Percentiles rank a stretch among this genome's conserved stretches.
phyloP scores from a whole-genome alignment of 495 filamentous ascomycete genomes.

The Echria macrotheca region DNA sequence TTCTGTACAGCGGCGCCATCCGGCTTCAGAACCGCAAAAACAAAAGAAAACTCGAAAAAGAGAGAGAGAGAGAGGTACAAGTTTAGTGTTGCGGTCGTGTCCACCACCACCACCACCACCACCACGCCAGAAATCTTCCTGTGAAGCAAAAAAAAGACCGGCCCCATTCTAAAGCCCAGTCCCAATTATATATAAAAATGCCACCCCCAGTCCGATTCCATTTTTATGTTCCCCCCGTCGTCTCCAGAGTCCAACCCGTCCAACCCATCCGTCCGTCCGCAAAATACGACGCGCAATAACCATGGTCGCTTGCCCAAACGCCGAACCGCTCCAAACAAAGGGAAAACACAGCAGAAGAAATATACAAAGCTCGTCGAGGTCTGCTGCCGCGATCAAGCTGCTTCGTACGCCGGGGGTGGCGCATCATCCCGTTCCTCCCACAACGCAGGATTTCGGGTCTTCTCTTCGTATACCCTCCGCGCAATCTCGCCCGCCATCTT shows the following conservation, averaged over 20 bases:
- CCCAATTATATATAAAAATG: conserved; percentile 1
- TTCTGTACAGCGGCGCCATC: no score
- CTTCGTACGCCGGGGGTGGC: conserved; percentile 60
- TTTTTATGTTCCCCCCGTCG: conserved; percentile 14
- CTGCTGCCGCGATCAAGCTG: no score
- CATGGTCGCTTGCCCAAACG: conserved; percentile 16
- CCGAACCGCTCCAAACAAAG: conserved; percentile 4
- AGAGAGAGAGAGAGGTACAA: background rate
- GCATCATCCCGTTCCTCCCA: conserved; percentile 49
- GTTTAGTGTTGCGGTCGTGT: no score
- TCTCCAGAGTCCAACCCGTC: conserved; percentile 3
- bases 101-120: no score
- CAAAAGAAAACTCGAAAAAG: conserved; percentile 2
- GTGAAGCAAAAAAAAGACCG: background rate
- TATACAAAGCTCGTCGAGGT: background rate
- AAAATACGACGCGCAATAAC: no score
- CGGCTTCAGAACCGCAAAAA: conserved; percentile 7
- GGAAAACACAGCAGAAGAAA: conserved; percentile 3
- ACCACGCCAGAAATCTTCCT: no score
- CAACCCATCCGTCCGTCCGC: conserved; percentile 13
- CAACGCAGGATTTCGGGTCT: conserved; percentile 42
- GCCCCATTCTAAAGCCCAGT: background rate
- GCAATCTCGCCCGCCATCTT: conserved; percentile 90
- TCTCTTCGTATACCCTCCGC: conserved; percentile 68
- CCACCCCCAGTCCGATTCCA: background rate